A percentile compares a stretch with the other conserved stretches of the same genome.
phyloP scores from a whole-genome alignment of 176 grass and related monocot genomes.

The Carex pumila region DNA sequence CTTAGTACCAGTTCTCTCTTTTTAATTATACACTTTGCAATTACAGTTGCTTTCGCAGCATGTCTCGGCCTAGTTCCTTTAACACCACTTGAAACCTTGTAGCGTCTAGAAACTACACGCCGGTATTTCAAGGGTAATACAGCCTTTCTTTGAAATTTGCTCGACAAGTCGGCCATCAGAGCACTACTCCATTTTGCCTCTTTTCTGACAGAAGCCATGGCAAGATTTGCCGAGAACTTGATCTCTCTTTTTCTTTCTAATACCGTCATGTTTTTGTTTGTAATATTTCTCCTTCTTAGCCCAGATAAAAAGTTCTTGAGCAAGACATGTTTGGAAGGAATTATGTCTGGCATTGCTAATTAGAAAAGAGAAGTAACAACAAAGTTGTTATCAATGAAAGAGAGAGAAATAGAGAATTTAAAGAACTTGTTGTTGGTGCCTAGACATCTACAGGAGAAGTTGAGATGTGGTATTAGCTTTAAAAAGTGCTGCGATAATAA shows the following conservation, averaged over 20 bases:
- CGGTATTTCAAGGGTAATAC: background rate
- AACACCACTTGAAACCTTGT: constrained; percentile 17
- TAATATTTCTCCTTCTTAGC: constrained; percentile 21
- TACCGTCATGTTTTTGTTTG: constrained; percentile 34
- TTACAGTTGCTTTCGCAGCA: background rate
- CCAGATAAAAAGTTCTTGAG: constrained; percentile 46
- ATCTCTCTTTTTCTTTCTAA: constrained; percentile 40
- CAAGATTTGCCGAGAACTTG: constrained; percentile 44
- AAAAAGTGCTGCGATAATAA: background rate
- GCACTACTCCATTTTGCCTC: constrained; percentile 35
- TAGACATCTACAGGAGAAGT: background rate
- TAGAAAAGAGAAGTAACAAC: background rate
- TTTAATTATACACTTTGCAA: constrained; percentile 41
- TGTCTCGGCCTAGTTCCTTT: constrained; percentile 13
- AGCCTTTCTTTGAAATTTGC: background rate
- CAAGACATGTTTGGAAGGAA: constrained; percentile 37
- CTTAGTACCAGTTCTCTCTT: constrained; percentile 37
- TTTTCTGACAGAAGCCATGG: constrained; percentile 38
- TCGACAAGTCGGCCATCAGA: constrained; percentile 32
- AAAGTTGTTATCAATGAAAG: background rate
- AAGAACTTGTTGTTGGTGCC: background rate
- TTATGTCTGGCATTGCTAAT: constrained; percentile 32
- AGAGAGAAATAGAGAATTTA: constrained; percentile 11
- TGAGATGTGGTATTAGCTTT: background rate
- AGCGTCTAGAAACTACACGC: constrained; percentile 13